Evolutionary conservation across 495 filamentous ascomycete species (phyloP), one percentile per base, ranked within the genome.

Genomic region (Darksidea phi): DNA sequence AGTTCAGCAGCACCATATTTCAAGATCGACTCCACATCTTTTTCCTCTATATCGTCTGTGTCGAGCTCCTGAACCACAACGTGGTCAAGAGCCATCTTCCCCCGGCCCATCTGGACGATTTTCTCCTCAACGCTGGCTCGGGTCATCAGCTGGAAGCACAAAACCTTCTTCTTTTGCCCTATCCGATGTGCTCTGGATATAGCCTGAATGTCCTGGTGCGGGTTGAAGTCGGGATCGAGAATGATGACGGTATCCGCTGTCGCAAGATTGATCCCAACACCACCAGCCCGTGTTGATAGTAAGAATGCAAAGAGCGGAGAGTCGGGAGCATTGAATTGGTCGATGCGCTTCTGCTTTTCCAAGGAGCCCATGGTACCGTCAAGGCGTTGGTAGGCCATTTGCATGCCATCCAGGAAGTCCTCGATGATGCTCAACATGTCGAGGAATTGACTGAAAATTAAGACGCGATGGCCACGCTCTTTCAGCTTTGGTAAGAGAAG

Each of bases 211-310:
- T 99, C 94, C 71, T 97, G 94, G 67, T 97, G 94, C 0, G 94
- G 94, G 64, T 99, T 99, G 77, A 96, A 97, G 68, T 99, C 94
- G 0, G 94, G 95, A 69, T 99, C 94, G 64, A 97, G 85, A 48
- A 99, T 96, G 54, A 99, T 97, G 61, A 99, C 94, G 0, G 95
- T 99, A 68, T 99, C 94, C 2, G 94, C 94, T 26, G 90, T 95
- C 0, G 95, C 94, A 47, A 99, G 82, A 68, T 99, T 99, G 76
- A 99, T 99, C 15, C 94, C 94, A 1, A 97, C 93, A 50, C 94
- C 94, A 37, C 94, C 94, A 6, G 94, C 91, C 61, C 94, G 86
- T 15, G 94, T 99, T 0, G 91, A 96, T 0, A 99, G 80, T 20
- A 97, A 75, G 73, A 99, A 97, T 0, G 86, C 90, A 68, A 97